Base-by-base conservation (phyloP, 1,284 basidiomycete genomes). In the Leccinum griseonigrum region DNA sequence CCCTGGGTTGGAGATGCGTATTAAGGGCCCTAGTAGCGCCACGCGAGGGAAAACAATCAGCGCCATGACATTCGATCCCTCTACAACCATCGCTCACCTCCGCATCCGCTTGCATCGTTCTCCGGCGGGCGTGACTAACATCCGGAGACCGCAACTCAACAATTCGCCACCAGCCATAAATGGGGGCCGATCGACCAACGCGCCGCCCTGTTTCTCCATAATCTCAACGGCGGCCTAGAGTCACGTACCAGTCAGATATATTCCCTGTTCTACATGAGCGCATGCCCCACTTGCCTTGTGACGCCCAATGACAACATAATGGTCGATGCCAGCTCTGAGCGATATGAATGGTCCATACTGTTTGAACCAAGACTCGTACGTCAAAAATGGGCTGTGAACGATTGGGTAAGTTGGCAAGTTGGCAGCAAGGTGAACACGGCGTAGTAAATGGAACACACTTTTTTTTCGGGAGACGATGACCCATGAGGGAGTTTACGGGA, bases 281-380 rank as follows among this genome's bases (percentile, higher is more conserved):
- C n/a, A 46, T 9, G 22, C 11, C 46, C 11, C 16, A 54, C 64
- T 48, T 40, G 40, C 63, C 59, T 67, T 38, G 29, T 65, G 38
- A 52, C 66, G 59, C n/a, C 66, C 63, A 16, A 64, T 67, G 31
- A 67, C 58, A 10, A 65, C 51, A n/a, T 65, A 67, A 31, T 9
- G 57, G 13, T 18, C 1, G 11, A 18, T 9, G 18, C 50, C 65
- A 2, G 28, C 16, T 67, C 65, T 60, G 9, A 64, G 57, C 9
- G 63, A 64, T 56, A 64, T 56, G 36, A 64, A n/a, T 1, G 57
- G 65, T 31, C 63, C 65, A 10, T 64, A 36, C 36, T 56, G 62
- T 34, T 64, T 48, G n/a, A 64, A 56, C 63, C 63, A 64, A 60
- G 65, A 60, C 3, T 16, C 40, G 26, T 14, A 14, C 3, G 38